These are phyloP conservation scores for Micromonas commoda DNA, from an alignment of 139 green algal genomes.

Conservation along the genomic window DNA sequence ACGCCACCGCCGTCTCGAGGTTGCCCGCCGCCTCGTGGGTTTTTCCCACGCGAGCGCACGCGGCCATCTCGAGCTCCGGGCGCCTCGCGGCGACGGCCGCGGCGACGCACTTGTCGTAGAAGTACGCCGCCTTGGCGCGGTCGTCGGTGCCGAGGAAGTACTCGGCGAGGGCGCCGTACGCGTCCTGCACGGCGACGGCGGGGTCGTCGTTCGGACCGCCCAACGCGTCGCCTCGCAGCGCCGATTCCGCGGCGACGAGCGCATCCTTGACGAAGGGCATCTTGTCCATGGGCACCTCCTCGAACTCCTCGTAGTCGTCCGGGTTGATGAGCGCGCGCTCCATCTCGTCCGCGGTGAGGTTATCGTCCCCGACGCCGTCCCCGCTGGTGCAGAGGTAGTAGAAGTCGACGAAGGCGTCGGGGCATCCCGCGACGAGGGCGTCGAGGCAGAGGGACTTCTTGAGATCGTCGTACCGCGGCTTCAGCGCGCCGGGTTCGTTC, in stretches of 20 bases:
- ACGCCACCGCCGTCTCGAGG: no score
- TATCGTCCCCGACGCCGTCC: neutral
- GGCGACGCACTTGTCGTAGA: neutral
- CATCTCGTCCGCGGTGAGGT: neutral
- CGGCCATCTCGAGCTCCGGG: neutral
- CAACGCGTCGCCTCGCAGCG: no score
- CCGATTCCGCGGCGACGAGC: neutral
- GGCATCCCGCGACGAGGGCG: neutral
- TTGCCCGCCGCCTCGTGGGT: neutral
- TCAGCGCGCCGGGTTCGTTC: neutral
- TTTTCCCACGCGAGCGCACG: neutral
- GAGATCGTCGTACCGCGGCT: neutral
- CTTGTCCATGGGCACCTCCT: neutral
- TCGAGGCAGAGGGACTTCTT: neutral
- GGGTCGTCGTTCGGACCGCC: neutral
- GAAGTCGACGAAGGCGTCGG: neutral
- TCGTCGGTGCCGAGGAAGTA: neutral
- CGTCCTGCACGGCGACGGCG: neutral
- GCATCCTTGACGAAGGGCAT: neutral
- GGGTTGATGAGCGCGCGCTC: neutral
- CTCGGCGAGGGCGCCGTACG: neutral
- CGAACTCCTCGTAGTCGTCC: neutral
- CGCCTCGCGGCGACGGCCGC: neutral
- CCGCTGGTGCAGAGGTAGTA: neutral
- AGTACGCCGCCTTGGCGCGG: neutral